These are phyloP conservation scores for Thozetella sp. DNA, from an alignment of 495 filamentous ascomycete genomes.

Conservation along the genomic window DNA sequence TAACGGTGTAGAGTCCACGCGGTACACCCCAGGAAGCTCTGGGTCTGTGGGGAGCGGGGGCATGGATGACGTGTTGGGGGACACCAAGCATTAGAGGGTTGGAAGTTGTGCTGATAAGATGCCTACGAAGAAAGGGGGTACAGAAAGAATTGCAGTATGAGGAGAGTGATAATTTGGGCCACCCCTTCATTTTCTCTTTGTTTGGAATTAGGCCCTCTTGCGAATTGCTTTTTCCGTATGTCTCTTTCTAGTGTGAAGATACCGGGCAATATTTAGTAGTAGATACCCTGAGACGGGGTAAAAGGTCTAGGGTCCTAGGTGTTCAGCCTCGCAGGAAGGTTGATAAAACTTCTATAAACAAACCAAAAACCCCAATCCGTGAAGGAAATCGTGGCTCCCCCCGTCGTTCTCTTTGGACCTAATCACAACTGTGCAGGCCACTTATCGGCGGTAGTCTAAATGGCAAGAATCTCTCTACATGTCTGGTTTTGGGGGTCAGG, in stretches of 20 bases:
- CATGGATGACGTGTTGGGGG: slow-evolving; percentile 3
- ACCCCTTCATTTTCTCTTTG: too few relatives aligned
- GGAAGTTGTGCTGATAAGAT: neutral
- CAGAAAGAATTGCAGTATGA: too few relatives aligned
- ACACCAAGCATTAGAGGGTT: slow-evolving; percentile 5
- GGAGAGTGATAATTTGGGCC: too few relatives aligned
- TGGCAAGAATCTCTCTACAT: neutral
- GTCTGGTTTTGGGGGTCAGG: too few relatives aligned
- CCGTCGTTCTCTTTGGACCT: too few relatives aligned
- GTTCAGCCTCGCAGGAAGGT: neutral
- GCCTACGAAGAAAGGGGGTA: neutral
- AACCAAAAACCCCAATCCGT: too few relatives aligned
- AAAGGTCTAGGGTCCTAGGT: neutral
- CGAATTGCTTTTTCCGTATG: neutral
- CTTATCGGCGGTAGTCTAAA: too few relatives aligned
- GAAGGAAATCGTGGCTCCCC: too few relatives aligned
- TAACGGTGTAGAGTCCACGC: neutral
- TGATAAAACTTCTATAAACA: too few relatives aligned
- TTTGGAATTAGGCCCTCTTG: neutral
- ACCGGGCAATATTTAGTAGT: neutral
- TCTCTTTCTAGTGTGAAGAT: slow-evolving; percentile 1
- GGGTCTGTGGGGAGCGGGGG: neutral
- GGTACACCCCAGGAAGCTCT: slow-evolving; percentile 2
- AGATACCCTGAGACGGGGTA: neutral
- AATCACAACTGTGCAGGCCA: too few relatives aligned